These are phyloP conservation scores for Vinca minor DNA, from an alignment of 257 asterid species.

Conservation along the genomic window DNA sequence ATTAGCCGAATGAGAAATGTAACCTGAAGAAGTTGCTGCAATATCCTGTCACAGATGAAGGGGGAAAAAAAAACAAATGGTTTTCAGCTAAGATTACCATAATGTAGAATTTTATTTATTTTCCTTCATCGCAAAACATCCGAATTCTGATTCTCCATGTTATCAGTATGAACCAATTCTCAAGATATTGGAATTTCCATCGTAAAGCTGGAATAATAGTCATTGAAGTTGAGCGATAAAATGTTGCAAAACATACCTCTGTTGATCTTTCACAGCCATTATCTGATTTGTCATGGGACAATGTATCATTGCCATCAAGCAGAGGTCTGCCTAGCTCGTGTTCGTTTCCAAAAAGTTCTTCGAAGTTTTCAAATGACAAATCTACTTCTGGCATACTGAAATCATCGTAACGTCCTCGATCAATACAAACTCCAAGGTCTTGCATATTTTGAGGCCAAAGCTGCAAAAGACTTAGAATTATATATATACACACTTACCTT, in stretches of 20 bases:
- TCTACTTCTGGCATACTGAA: conserved; percentile 74
- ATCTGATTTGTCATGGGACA: conserved; percentile 21
- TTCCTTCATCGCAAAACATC: too few relatives aligned
- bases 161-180: too few relatives aligned
- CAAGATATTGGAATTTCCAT: background rate
- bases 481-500: too few relatives aligned
- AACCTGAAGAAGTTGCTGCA: conserved; percentile 22
- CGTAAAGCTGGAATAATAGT: background rate
- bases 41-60: conserved; percentile 24
- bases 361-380: conserved; percentile 63
- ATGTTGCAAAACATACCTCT: conserved; percentile 40
- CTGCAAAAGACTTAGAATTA: conserved; percentile 55
- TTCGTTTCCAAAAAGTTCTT: conserved; percentile 60
- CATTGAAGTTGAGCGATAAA: background rate
- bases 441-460: conserved; percentile 81
- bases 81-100: background rate
- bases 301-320: conserved; percentile 15
- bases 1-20: conserved; percentile 15
- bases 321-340: conserved; percentile 24
- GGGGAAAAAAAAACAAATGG: background rate
- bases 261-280: conserved; percentile 22
- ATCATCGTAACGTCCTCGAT: conserved; percentile 41
- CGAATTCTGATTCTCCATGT: too few relatives aligned
- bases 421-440: conserved; percentile 79
- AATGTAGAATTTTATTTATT: too few relatives aligned